Conservation (phyloP, 2,329 filamentous ascomycete species). For the Penicillium sp. region DNA sequence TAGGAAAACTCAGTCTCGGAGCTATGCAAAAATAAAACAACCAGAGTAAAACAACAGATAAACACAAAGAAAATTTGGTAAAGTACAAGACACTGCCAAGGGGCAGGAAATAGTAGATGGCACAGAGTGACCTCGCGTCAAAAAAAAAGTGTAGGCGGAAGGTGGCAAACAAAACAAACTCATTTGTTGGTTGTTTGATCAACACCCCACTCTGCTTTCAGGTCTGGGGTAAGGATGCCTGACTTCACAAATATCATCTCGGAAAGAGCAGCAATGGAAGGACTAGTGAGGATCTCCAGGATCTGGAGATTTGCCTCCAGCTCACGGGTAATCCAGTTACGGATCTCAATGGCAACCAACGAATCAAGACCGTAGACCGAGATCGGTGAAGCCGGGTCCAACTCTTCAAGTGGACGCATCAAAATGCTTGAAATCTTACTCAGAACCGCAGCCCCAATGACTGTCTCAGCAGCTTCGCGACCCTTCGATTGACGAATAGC, state of each 20-base stretch:
- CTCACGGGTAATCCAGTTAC: conserved; percentile 30
- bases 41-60: not conserved
- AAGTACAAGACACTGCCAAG: not conserved
- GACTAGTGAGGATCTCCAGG: conserved; percentile 28
- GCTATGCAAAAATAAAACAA: not conserved
- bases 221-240: conserved; percentile 14
- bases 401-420: conserved; percentile 23
- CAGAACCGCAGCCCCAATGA: conserved; percentile 11
- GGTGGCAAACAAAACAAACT: not conserved
- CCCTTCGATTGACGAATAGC: conserved; percentile 17
- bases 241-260: conserved; percentile 26
- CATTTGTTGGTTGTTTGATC: conserved; percentile 3
- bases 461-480: conserved; percentile 9
- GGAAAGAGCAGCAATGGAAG: conserved; percentile 23
- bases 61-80: not conserved
- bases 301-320: conserved; percentile 26
- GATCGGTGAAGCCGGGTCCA: conserved; percentile 19
- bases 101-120: not conserved
- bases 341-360: conserved; percentile 33
- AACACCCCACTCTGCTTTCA: conserved; percentile 21
- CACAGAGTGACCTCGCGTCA: not conserved
- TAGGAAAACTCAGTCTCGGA: not conserved
- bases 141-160: not conserved
- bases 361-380: conserved; percentile 32
- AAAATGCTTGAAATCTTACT: conserved; percentile 24